Percentiles rank a stretch among this genome's conserved stretches.
These are phyloP conservation scores for Rhododendron ferrugineum DNA, from an alignment of 148 eudicot genomes.

Conservation along the genomic window DNA sequence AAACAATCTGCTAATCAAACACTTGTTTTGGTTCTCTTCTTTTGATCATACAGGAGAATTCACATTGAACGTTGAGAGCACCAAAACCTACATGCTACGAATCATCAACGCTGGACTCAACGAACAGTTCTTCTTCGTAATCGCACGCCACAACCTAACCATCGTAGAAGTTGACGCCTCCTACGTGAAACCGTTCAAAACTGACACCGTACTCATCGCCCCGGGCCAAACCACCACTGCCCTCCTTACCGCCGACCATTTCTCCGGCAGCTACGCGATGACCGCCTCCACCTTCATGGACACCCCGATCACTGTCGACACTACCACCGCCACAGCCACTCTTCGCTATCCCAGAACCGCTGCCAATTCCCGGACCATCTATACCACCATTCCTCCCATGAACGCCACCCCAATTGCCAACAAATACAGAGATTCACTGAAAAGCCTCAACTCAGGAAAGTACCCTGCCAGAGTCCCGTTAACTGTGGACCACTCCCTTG, in stretches of 20 bases:
- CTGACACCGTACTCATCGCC: constrained; percentile 17
- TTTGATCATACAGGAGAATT: neutral
- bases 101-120: constrained; percentile 30
- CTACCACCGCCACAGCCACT: constrained; percentile 15
- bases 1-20: neutral
- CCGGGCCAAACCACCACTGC: constrained; percentile 28
- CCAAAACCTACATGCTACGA: constrained; percentile 22
- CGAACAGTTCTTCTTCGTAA: constrained; percentile 29
- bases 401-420: constrained; percentile 22
- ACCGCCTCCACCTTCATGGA: constrained; percentile 27
- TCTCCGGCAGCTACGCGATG: constrained; percentile 9
- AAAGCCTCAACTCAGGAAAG: constrained; percentile 17
- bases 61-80: constrained; percentile 5
- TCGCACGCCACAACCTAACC: constrained; percentile 23
- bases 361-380: neutral
- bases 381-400: constrained; percentile 3
- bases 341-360: constrained; percentile 17
- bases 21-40: neutral
- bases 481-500: constrained; percentile 1
- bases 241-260: neutral
- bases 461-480: constrained; percentile 21
- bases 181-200: constrained; percentile 22
- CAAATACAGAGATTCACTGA: constrained; percentile 11
- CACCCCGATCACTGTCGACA: constrained; percentile 17
- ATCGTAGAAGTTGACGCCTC: constrained; percentile 27